A percentile compares a stretch with the other conserved stretches of the same genome.
Evolutionary conservation across 306 rosid genomes (phyloP).

Genomic region (Benincasa hispida): DNA sequence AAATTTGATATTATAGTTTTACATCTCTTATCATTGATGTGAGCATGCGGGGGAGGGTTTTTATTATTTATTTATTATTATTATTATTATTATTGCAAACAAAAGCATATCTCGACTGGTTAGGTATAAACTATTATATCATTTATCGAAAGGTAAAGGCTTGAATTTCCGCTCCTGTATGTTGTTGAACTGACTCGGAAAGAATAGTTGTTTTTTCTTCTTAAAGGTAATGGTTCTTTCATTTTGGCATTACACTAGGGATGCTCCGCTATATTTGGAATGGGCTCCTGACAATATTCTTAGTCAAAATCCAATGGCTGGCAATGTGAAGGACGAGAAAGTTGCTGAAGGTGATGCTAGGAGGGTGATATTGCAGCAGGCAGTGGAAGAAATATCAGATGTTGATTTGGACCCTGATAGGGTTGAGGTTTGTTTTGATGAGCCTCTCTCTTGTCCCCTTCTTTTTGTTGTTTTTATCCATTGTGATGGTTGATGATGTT

Average conservation of each 20-base stretch:
- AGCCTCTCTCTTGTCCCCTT: background rate
- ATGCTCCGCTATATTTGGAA: slow-evolving; percentile 82
- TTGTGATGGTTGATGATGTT: background rate
- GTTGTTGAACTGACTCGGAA: background rate
- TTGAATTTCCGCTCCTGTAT: background rate
- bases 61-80: too few relatives aligned
- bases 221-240: slow-evolving; percentile 2
- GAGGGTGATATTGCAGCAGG: slow-evolving; percentile 45
- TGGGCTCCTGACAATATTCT: slow-evolving; percentile 88
- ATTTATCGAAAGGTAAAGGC: background rate
- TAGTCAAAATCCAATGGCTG: slow-evolving; percentile 27
- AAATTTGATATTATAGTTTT: background rate
- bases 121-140: background rate
- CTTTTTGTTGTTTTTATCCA: background rate
- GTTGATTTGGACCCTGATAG: slow-evolving; percentile 74
- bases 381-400: slow-evolving; percentile 44
- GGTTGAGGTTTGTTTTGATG: slow-evolving; percentile 61
- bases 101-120: background rate
- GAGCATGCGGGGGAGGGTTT: background rate
- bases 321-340: slow-evolving; percentile 23
- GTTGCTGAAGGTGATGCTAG: slow-evolving; percentile 55
- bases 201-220: background rate
- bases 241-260: slow-evolving; percentile 34
- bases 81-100: background rate
- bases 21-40: background rate